phyloP scores from a whole-genome alignment of 1,139 yeast genomes.

The Eremothecium coryli region DNA sequence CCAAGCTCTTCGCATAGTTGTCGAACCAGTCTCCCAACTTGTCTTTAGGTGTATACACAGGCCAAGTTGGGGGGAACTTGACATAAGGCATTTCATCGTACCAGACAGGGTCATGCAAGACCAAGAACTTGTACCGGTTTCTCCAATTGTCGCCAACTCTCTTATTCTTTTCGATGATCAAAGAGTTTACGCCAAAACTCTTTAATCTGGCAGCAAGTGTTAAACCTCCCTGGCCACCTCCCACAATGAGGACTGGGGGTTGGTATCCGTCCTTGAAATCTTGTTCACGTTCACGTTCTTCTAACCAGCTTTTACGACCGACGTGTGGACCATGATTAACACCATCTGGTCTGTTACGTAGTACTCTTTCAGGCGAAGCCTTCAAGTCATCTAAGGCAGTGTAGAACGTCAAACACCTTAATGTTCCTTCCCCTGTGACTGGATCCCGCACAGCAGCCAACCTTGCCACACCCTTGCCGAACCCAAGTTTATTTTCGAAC shows the following conservation, averaged over 20 bases:
- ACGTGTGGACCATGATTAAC: constrained; percentile 34
- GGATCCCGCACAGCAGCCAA: constrained; percentile 29
- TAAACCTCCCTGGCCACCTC: constrained; percentile 40
- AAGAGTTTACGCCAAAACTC: constrained; percentile 33
- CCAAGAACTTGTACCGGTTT: constrained; percentile 36
- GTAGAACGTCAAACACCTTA: constrained; percentile 32
- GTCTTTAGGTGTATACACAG: constrained; percentile 37
- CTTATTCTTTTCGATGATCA: constrained; percentile 34
- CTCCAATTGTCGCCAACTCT: constrained; percentile 41
- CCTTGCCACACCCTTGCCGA: constrained; percentile 32
- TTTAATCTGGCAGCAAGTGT: constrained; percentile 37
- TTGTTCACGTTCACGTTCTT: constrained; percentile 26
- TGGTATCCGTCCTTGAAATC: constrained; percentile 29
- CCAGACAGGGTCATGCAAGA: constrained; percentile 39
- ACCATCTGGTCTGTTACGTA: constrained; percentile 33
- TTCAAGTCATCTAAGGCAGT: constrained; percentile 33
- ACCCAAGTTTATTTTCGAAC: constrained; percentile 31
- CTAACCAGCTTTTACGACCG: constrained; percentile 31
- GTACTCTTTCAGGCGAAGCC: constrained; percentile 32
- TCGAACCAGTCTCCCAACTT: constrained; percentile 38
- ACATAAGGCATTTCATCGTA: constrained; percentile 37
- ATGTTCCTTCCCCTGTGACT: constrained; percentile 17
- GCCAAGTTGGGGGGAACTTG: constrained; percentile 36
- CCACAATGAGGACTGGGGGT: constrained; percentile 37
- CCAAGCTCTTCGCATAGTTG: constrained; percentile 34